These are phyloP conservation scores for Sporothrix curviconia DNA, from an alignment of 2,329 filamentous ascomycete genomes.

Conservation along the genomic window DNA sequence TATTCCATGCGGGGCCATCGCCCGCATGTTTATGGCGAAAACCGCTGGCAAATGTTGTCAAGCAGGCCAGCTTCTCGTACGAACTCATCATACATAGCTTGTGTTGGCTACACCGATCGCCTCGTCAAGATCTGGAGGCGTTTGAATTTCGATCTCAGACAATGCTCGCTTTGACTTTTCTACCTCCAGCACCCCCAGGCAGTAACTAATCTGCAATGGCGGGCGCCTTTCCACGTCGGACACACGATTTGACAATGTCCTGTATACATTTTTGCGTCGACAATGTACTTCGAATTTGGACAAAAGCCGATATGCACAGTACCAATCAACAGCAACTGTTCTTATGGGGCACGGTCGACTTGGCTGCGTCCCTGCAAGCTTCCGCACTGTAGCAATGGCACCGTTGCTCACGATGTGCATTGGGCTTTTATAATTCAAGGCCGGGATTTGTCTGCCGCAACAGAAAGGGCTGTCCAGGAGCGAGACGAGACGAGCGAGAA, in stretches of 20 bases:
- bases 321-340: constrained; percentile 57
- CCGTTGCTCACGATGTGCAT: constrained; percentile 29
- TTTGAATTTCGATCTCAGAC: constrained; percentile 71
- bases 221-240: constrained; percentile 66
- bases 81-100: constrained; percentile 84
- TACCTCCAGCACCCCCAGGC: constrained; percentile 80
- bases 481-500: constrained; percentile 49
- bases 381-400: constrained; percentile 17
- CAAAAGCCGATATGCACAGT: constrained; percentile 63
- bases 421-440: constrained; percentile 81
- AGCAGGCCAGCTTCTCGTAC: constrained; percentile 72
- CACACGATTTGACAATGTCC: constrained; percentile 76
- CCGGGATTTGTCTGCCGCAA: constrained; percentile 68
- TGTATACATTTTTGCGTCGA: constrained; percentile 88
- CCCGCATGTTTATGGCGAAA: constrained; percentile 65
- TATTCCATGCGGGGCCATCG: constrained; percentile 52
- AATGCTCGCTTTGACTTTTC: constrained; percentile 84
- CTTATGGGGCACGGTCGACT: constrained; percentile 74
- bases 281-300: constrained; percentile 76
- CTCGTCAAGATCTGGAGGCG: constrained; percentile 91
- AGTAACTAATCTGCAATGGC: constrained; percentile 84
- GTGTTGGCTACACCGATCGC: constrained; percentile 68
- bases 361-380: constrained; percentile 62
- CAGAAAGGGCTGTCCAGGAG: constrained; percentile 65
- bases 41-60: constrained; percentile 63